Conservation (phyloP, 2,329 filamentous ascomycete genomes). For the Blastomyces parvus region DNA sequence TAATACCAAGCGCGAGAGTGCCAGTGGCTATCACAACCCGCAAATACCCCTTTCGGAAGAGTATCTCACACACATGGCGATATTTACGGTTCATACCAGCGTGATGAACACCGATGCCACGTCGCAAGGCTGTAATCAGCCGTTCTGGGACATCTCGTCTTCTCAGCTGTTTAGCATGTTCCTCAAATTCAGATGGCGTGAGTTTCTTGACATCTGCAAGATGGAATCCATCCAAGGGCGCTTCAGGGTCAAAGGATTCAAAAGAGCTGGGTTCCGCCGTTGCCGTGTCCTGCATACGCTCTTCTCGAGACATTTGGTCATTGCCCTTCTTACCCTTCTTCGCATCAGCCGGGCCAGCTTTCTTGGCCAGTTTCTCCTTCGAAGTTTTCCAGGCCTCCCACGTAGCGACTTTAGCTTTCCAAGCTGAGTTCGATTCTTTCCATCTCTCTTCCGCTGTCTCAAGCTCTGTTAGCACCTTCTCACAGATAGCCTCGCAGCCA, state of each 20-base stretch:
- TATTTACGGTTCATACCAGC: conserved; percentile 71
- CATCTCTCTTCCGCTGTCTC: conserved; percentile 46
- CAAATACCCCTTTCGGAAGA: conserved; percentile 64
- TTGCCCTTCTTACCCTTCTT: conserved; percentile 29
- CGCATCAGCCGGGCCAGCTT: conserved; percentile 29
- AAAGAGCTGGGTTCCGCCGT: conserved; percentile 48
- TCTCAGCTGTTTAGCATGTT: conserved; percentile 45
- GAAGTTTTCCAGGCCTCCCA: conserved; percentile 49
- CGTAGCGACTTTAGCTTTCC: conserved; percentile 50
- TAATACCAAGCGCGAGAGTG: conserved; percentile 67
- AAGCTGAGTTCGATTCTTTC: conserved; percentile 49
- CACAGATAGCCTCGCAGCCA: conserved; percentile 53
- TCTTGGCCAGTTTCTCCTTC: conserved; percentile 29
- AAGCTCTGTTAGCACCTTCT: conserved; percentile 45
- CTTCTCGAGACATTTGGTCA: conserved; percentile 43
- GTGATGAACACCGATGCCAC: conserved; percentile 69
- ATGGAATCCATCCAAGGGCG: conserved; percentile 53
- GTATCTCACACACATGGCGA: conserved; percentile 58
- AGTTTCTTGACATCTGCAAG: conserved; percentile 57
- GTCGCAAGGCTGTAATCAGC: conserved; percentile 51
- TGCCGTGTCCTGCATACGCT: conserved; percentile 49
- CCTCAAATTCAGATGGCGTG: conserved; percentile 49
- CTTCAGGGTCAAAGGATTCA: conserved; percentile 58
- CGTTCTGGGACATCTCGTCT: conserved; percentile 42
- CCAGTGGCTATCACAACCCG: conserved; percentile 65